Percentiles rank a stretch among this genome's conserved stretches.
Conservation (phyloP, 106 monocot species). For the Ottelia alismoides region DNA sequence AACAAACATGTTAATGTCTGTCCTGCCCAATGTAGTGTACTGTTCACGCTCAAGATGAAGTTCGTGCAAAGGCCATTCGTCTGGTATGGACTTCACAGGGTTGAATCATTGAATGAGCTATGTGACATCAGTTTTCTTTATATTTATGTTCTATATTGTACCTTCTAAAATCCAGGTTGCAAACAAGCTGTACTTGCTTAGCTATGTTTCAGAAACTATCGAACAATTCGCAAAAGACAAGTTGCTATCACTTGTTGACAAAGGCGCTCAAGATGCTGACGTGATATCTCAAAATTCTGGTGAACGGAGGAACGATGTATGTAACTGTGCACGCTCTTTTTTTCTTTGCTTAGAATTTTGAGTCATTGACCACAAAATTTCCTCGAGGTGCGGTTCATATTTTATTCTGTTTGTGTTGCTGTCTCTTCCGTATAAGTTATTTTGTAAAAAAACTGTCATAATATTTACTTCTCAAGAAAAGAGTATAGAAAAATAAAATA, state of each 20-base stretch:
- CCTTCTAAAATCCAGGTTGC: slow-evolving; percentile 43
- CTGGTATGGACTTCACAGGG: slow-evolving; percentile 65
- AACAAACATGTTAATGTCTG: too few species aligned
- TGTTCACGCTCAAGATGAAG: slow-evolving; percentile 84
- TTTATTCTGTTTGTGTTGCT: too few species aligned
- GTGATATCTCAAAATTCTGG: slow-evolving; percentile 4
- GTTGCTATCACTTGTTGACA: slow-evolving; percentile 54
- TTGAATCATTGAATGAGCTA: too few species aligned
- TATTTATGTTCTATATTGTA: background rate
- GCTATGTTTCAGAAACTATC: slow-evolving; percentile 59
- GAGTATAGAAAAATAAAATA: too few species aligned
- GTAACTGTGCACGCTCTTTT: too few species aligned
- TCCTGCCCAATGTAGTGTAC: slow-evolving; percentile 68
- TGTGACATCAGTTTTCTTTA: too few species aligned
- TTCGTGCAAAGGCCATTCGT: slow-evolving; percentile 83
- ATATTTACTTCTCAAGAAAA: too few species aligned
- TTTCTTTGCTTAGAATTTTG: too few species aligned
- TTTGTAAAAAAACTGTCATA: too few species aligned
- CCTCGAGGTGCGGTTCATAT: too few species aligned
- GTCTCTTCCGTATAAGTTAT: too few species aligned
- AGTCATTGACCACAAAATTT: too few species aligned
- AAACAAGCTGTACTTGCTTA: slow-evolving; percentile 77
- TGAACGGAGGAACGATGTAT: slow-evolving; percentile 29
- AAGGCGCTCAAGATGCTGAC: slow-evolving; percentile 32
- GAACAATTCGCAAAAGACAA: slow-evolving; percentile 75